Evolutionary conservation across 2,329 filamentous ascomycete species (phyloP).

Genomic region (Colletotrichum graminicola): DNA sequence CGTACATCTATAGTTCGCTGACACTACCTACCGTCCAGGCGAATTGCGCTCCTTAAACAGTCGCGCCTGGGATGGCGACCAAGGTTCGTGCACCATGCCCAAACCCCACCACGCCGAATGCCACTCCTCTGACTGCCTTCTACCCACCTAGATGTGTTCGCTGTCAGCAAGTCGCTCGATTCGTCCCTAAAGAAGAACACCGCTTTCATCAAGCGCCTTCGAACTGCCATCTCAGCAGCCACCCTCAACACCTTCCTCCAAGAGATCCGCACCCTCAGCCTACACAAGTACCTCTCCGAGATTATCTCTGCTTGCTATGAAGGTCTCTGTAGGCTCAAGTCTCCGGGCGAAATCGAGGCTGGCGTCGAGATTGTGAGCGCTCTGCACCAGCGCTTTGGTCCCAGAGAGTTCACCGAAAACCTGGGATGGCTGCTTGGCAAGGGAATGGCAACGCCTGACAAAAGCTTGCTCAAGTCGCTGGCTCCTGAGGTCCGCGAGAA

Average conservation of each 20-base stretch:
- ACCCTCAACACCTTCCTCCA: conserved; percentile 87
- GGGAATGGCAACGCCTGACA: conserved; percentile 91
- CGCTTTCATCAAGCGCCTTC: conserved; percentile 95
- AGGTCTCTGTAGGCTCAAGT: conserved; percentile 91
- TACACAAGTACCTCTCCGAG: conserved; percentile 97
- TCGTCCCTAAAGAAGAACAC: conserved; percentile 98
- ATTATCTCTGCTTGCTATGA: conserved; percentile 97
- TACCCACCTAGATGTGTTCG: conserved; percentile 75
- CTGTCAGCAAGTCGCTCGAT: conserved; percentile 84
- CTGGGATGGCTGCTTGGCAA: conserved; percentile 93
- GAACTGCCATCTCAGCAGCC: conserved; percentile 86
- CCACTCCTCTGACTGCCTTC: conserved; percentile 28
- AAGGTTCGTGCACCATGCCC: conserved; percentile 67
- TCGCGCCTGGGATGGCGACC: conserved; percentile 89
- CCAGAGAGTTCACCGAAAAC: conserved; percentile 89
- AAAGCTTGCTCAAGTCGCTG: conserved; percentile 81
- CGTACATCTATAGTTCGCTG: conserved; percentile 7
- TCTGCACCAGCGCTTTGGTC: conserved; percentile 95
- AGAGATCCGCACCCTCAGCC: conserved; percentile 89
- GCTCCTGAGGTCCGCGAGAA: conserved; percentile 87
- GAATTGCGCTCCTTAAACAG: conserved; percentile 91
- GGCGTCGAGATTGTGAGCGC: conserved; percentile 94
- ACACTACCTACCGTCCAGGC: conserved; percentile 64
- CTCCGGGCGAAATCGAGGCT: conserved; percentile 89
- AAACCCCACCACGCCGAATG: conserved; percentile 34